Evolutionary conservation across 441 rosid species (phyloP).

Genomic region (Mallotus repandus): DNA sequence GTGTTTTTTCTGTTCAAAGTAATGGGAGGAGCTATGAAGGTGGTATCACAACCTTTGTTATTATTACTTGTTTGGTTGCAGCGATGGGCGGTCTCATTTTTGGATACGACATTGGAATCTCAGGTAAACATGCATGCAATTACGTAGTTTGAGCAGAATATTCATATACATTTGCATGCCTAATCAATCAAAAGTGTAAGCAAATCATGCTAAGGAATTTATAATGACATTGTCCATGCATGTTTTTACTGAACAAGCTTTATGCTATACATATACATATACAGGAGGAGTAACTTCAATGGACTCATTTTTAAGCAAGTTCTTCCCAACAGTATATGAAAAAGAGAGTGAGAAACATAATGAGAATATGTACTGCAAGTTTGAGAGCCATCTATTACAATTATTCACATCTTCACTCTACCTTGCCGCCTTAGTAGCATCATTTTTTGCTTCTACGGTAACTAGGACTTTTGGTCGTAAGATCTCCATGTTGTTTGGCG

Average conservation of each 20-base stretch:
- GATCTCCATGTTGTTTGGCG: slow-evolving; percentile 50
- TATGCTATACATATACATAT: neutral
- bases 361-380: slow-evolving; percentile 53
- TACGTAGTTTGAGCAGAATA: neutral
- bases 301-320: slow-evolving; percentile 51
- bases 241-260: neutral
- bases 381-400: slow-evolving; percentile 45
- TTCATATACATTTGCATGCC: too few relatives aligned
- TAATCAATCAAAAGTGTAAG: too few relatives aligned
- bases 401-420: slow-evolving; percentile 60
- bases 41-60: slow-evolving; percentile 40
- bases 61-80: slow-evolving; percentile 37
- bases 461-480: slow-evolving; percentile 52
- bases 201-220: too few relatives aligned
- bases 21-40: slow-evolving; percentile 43
- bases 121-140: slow-evolving; percentile 23
- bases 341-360: slow-evolving; percentile 20
- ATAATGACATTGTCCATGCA: neutral
- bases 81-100: slow-evolving; percentile 46
- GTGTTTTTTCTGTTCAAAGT: slow-evolving; percentile 34
- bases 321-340: slow-evolving; percentile 54
- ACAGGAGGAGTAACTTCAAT: slow-evolving; percentile 67
- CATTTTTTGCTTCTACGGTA: slow-evolving; percentile 46
- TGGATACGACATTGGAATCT: slow-evolving; percentile 48
- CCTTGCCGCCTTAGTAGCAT: slow-evolving; percentile 49